phyloP scores from a whole-genome alignment of 768 basidiomycete genomes.

The Leccinellum luteum region DNA sequence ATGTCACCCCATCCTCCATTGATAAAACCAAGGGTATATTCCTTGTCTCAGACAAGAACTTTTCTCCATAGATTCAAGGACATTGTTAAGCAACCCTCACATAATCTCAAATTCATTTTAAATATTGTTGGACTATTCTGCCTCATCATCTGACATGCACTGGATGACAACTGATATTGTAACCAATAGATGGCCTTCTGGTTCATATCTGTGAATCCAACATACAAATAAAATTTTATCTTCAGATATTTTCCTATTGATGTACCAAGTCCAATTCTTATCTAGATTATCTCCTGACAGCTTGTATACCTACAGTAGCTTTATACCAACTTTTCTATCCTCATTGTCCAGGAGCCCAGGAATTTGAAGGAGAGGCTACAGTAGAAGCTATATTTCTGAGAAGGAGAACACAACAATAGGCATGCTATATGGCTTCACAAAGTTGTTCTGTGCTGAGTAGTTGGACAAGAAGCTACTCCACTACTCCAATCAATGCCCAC shows the following conservation, averaged over 20 bases:
- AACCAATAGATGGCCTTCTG: conserved; percentile 38
- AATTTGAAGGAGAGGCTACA: conserved; percentile 50
- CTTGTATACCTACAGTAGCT: conserved; percentile 31
- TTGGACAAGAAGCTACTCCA: conserved; percentile 33
- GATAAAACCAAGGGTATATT: conserved; percentile 29
- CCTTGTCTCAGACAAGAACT: conserved; percentile 43
- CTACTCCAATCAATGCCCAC: conserved; percentile 30
- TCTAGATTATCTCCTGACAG: conserved; percentile 52
- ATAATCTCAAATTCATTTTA: conserved; percentile 33
- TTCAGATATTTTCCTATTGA: conserved; percentile 50
- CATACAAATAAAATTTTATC: conserved; percentile 46
- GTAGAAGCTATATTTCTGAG: conserved; percentile 43
- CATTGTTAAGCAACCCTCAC: conserved; percentile 29
- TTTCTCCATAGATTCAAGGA: conserved; percentile 40
- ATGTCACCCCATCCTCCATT: conserved; percentile 45
- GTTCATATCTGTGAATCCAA: conserved; percentile 35
- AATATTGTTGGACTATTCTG: conserved; percentile 33
- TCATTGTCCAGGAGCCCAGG: conserved; percentile 56
- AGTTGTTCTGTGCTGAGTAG: conserved; percentile 34
- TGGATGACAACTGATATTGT: conserved; percentile 31
- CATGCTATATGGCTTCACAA: too few species aligned
- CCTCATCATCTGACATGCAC: conserved; percentile 26
- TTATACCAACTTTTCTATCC: conserved; percentile 46
- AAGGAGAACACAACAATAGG: conserved; percentile 50
- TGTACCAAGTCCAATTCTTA: conserved; percentile 54